Conservation (phyloP, 805 yeast genomes). For the Saturnispora dispora region DNA sequence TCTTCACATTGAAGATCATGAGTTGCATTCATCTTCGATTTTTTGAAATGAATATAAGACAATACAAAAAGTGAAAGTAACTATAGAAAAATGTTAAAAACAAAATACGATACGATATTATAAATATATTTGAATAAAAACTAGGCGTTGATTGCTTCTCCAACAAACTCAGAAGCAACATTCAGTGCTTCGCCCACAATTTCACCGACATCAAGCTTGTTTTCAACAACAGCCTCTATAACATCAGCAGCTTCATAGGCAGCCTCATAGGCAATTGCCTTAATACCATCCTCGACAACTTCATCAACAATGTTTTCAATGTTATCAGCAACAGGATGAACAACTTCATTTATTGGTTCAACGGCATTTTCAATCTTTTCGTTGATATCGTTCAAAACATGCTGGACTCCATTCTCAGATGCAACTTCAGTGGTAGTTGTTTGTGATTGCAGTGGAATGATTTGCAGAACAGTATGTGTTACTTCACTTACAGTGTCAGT, state of each 20-base stretch:
- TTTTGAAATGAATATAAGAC: neutral
- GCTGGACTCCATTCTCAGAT: neutral
- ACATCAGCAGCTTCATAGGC: slow-evolving; percentile 7
- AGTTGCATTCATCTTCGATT: neutral
- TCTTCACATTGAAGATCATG: neutral
- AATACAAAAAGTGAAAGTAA: neutral
- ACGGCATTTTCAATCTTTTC: neutral
- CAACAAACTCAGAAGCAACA: slow-evolving; percentile 4
- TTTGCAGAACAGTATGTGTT: neutral
- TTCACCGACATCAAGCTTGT: slow-evolving; percentile 1
- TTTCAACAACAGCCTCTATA: slow-evolving; percentile 6
- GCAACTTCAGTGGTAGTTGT: neutral
- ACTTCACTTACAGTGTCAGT: slow-evolving; percentile 7
- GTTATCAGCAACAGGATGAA: slow-evolving; percentile 1
- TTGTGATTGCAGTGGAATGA: neutral
- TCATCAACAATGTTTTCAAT: slow-evolving; percentile 3
- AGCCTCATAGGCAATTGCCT: slow-evolving; percentile 6
- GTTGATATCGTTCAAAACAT: neutral
- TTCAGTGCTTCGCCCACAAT: slow-evolving; percentile 1
- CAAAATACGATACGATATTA: neutral
- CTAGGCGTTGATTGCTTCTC: slow-evolving; percentile 1
- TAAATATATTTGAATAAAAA: neutral
- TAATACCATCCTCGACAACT: slow-evolving; percentile 5
- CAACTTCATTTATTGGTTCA: slow-evolving; percentile 7
- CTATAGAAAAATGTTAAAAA: neutral